Percentiles rank a stretch among this genome's conserved stretches.
Conservation (phyloP, 2,329 filamentous ascomycete genomes). For the Emericellopsis atlantica region DNA sequence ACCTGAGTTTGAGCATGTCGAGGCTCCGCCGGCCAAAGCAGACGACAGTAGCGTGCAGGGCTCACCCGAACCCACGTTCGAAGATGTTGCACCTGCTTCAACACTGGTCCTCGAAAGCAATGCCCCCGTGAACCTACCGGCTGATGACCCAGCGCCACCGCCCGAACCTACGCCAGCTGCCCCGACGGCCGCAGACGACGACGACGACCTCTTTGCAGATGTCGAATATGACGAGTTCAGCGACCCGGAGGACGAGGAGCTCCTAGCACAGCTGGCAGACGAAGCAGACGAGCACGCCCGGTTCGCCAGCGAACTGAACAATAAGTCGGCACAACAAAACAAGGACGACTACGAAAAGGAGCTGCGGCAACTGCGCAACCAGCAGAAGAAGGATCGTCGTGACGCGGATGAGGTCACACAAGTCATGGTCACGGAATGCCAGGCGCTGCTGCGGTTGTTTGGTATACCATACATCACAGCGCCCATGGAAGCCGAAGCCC, state of each 20-base stretch:
- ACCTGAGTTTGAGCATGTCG: not conserved
- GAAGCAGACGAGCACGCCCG: slow-evolving; percentile 91
- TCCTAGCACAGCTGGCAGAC: slow-evolving; percentile 72
- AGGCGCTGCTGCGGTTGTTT: slow-evolving; percentile 79
- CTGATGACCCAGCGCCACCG: not conserved
- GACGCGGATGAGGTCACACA: slow-evolving; percentile 96
- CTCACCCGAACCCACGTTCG: slow-evolving; percentile 1
- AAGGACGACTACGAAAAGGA: slow-evolving; percentile 76
- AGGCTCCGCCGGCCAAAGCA: not conserved
- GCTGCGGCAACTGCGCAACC: slow-evolving; percentile 72
- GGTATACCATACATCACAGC: slow-evolving; percentile 94
- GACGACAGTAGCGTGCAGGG: not conserved
- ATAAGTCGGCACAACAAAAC: slow-evolving; percentile 57
- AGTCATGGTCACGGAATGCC: slow-evolving; percentile 91
- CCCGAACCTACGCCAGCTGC: not conserved
- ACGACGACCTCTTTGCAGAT: slow-evolving; percentile 31
- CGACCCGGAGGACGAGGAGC: slow-evolving; percentile 84
- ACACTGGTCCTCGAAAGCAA: not conserved
- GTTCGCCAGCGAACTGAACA: slow-evolving; percentile 79
- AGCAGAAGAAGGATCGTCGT: slow-evolving; percentile 91
- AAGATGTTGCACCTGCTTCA: slow-evolving; percentile 5
- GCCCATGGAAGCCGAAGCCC: slow-evolving; percentile 97
- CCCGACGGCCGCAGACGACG: slow-evolving; percentile 8
- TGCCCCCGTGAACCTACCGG: not conserved
- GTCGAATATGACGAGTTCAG: slow-evolving; percentile 66